Conservation (phyloP, 208 protist genomes). For the Acanthamoeba castellanii region DNA sequence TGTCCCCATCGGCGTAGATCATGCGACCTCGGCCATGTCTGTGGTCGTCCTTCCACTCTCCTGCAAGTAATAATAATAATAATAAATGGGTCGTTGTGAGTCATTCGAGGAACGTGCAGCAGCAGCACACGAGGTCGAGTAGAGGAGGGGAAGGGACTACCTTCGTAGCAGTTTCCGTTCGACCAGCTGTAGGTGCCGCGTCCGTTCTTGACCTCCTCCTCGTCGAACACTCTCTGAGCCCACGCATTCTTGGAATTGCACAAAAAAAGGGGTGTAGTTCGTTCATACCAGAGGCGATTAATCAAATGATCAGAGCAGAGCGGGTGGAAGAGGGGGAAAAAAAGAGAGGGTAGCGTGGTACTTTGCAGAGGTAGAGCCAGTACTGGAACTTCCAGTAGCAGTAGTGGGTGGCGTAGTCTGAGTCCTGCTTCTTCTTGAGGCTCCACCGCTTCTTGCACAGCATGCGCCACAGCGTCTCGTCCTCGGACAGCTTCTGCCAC, state of each 20-base stretch:
- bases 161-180: conserved; percentile 56
- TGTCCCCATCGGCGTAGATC: conserved; percentile 73
- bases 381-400: conserved; percentile 62
- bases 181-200: conserved; percentile 41
- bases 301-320: too few species aligned
- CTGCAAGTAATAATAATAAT: too few species aligned
- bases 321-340: too few species aligned
- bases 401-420: conserved; percentile 25
- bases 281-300: too few species aligned
- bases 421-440: conserved; percentile 30
- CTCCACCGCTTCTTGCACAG: conserved; percentile 38
- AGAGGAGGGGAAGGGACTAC: too few species aligned
- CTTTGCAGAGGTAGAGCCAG: conserved; percentile 61
- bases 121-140: too few species aligned
- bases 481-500: conserved; percentile 18
- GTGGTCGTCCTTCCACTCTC: conserved; percentile 53
- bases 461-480: conserved; percentile 40
- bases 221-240: conserved; percentile 31
- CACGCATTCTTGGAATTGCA: not conserved
- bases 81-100: too few species aligned
- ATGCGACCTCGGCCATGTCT: conserved; percentile 70
- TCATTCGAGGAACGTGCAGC: too few species aligned
- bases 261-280: too few species aligned
- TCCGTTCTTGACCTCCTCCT: conserved; percentile 45
- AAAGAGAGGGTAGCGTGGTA: too few species aligned